These are phyloP conservation scores for Oidiodendron maius DNA, from an alignment of 495 filamentous ascomycete genomes.

Conservation along the genomic window DNA sequence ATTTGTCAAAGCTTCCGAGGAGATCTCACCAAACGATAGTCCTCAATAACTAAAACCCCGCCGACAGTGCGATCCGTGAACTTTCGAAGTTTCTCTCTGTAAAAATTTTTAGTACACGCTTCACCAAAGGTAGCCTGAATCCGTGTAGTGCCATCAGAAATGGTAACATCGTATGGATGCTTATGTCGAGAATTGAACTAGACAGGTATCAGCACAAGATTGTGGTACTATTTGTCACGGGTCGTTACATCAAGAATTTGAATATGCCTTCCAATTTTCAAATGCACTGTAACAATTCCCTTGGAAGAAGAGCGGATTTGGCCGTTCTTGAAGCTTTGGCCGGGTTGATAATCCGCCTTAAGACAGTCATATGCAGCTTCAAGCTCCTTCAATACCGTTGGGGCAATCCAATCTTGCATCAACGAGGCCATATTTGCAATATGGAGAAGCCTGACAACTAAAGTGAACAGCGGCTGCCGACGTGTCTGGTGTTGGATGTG, in stretches of 20 bases:
- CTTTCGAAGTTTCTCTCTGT: not conserved
- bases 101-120: not conserved
- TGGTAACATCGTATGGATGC: slow-evolving; percentile 2
- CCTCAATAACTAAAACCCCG: slow-evolving; percentile 2
- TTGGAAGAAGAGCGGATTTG: not conserved
- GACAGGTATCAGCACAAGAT: not conserved
- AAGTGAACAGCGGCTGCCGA: no score
- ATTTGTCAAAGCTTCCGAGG: slow-evolving; percentile 2
- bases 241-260: slow-evolving; percentile 13
- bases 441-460: no score
- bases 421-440: slow-evolving; percentile 10
- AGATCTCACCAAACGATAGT: slow-evolving; percentile 10
- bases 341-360: not conserved
- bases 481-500: no score
- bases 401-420: slow-evolving; percentile 14
- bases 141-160: slow-evolving; percentile 14
- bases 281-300: not conserved
- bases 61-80: slow-evolving; percentile 6
- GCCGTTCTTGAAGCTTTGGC: not conserved
- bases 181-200: not conserved
- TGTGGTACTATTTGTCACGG: not conserved
- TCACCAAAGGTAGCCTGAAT: slow-evolving; percentile 10
- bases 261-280: not conserved
- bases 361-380: not conserved
- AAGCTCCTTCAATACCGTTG: slow-evolving; percentile 5